Conservation (phyloP, 2,329 filamentous ascomycete genomes). For the Stagonosporopsis tanaceti region DNA sequence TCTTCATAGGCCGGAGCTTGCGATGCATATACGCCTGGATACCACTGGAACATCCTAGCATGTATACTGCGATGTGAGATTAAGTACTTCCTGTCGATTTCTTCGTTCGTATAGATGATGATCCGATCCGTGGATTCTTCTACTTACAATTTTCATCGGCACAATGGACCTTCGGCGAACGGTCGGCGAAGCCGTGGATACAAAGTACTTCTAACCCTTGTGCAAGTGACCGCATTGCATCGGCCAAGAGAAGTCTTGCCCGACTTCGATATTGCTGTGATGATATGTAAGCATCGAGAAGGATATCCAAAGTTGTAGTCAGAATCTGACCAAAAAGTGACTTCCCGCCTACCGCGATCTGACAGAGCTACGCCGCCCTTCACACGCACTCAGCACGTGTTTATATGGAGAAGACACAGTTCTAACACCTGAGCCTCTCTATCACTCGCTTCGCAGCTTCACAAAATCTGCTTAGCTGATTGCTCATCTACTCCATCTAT, state of each 20-base stretch:
- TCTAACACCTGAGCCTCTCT: neutral
- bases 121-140: neutral
- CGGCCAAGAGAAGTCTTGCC: constrained; percentile 4
- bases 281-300: neutral
- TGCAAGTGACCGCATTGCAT: neutral
- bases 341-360: neutral
- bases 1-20: too few relatives aligned
- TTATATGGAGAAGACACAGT: neutral
- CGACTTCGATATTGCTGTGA: neutral
- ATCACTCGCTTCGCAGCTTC: neutral
- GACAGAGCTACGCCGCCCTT: neutral
- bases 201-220: neutral
- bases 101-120: neutral
- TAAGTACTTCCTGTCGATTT: neutral
- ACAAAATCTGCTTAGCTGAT: neutral
- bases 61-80: neutral
- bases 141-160: neutral
- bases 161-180: constrained; percentile 5
- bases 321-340: neutral
- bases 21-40: too few relatives aligned
- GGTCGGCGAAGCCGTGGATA: constrained; percentile 12
- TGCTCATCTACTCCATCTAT: too few relatives aligned
- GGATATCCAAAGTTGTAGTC: neutral
- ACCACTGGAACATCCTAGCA: too few relatives aligned
- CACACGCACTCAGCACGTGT: neutral